phyloP scores from a whole-genome alignment of 2,329 filamentous ascomycete genomes.

The Aaosphaeria arxii region DNA sequence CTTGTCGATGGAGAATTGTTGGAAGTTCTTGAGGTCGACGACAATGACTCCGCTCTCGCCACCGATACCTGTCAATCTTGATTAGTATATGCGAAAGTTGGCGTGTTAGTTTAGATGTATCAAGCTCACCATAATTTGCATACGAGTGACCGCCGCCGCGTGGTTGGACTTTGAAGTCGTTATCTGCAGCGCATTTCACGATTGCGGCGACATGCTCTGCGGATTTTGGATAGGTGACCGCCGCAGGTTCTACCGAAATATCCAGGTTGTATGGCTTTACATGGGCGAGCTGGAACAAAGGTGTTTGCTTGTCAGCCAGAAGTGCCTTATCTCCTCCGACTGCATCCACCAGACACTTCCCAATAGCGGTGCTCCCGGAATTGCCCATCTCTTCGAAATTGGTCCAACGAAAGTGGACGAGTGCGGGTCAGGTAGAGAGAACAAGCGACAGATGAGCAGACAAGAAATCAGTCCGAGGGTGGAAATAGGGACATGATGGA shows the following conservation, averaged over 20 bases:
- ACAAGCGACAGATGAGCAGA: background rate
- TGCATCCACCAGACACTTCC: conserved; percentile 27
- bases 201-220: conserved; percentile 54
- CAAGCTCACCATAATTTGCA: conserved; percentile 42
- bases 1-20: conserved; percentile 45
- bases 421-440: background rate
- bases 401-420: background rate
- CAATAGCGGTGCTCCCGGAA: conserved; percentile 19
- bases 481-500: background rate
- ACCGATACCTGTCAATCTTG: conserved; percentile 38
- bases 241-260: conserved; percentile 44
- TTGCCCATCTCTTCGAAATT: conserved; percentile 24
- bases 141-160: conserved; percentile 64
- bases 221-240: conserved; percentile 55
- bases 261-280: conserved; percentile 39
- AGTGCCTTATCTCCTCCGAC: conserved; percentile 20
- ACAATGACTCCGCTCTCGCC: conserved; percentile 48
- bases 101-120: background rate
- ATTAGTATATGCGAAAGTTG: background rate
- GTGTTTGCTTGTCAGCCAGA: conserved; percentile 19
- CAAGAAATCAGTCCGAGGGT: background rate
- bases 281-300: conserved; percentile 26
- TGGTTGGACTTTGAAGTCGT: conserved; percentile 57
- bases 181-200: conserved; percentile 56
- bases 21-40: conserved; percentile 50